phyloP scores from a whole-genome alignment of 2,329 filamentous ascomycete species.

The Fusarium sp. region DNA sequence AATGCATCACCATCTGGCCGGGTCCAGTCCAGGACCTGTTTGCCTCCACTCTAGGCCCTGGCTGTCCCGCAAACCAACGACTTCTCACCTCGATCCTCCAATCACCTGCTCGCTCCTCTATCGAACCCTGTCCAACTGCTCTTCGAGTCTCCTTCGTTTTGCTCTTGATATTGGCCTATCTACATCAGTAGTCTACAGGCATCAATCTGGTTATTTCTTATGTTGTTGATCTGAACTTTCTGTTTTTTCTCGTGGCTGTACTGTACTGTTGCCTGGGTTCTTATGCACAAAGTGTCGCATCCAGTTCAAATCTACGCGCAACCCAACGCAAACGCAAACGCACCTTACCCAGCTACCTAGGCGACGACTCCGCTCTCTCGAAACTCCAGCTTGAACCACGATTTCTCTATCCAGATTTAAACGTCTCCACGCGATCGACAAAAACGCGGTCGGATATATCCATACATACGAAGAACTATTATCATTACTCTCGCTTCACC shows the following conservation, averaged over 20 bases:
- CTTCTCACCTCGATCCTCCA: conserved; percentile 42
- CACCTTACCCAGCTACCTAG: conserved; percentile 19
- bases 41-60: conserved; percentile 35
- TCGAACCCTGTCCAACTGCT: conserved; percentile 43
- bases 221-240: conserved; percentile 19
- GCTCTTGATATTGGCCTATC: conserved; percentile 33
- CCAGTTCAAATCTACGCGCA: conserved; percentile 35
- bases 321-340: background rate
- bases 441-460: conserved; percentile 10
- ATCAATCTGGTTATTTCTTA: conserved; percentile 35
- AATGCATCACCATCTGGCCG: conserved; percentile 35
- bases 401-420: conserved; percentile 22
- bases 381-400: conserved; percentile 25
- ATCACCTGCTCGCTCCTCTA: conserved; percentile 41
- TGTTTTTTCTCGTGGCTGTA: background rate
- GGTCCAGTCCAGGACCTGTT: conserved; percentile 24
- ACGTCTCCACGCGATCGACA: conserved; percentile 17
- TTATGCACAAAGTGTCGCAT: conserved; percentile 34
- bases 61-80: conserved; percentile 34
- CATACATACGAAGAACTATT: conserved; percentile 3
- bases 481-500: background rate
- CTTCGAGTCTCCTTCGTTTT: conserved; percentile 45
- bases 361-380: conserved; percentile 36
- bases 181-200: conserved; percentile 17
- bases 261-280: conserved; percentile 4